Percentiles rank a stretch among this genome's conserved stretches.
These are phyloP conservation scores for Leccinum variicolor DNA, from an alignment of 768 basidiomycete genomes.

Conservation along the genomic window DNA sequence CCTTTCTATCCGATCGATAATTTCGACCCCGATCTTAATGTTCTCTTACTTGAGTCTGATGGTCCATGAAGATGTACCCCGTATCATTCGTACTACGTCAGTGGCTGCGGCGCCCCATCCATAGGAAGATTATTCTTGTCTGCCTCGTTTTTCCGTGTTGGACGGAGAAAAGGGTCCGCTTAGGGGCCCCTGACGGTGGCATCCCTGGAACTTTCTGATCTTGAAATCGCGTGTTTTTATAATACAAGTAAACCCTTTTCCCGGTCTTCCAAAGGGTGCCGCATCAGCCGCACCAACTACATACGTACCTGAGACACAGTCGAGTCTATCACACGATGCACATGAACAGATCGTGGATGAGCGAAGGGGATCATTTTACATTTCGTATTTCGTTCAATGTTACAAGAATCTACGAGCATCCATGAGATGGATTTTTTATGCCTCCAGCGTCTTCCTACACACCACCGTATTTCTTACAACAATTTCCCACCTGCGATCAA, in stretches of 20 bases:
- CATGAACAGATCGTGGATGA: neutral
- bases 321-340: neutral
- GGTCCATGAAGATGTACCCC: neutral
- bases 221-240: neutral
- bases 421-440: neutral
- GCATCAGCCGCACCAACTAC: neutral
- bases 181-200: neutral
- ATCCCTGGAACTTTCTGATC: neutral
- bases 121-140: too few relatives aligned
- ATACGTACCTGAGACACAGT: neutral
- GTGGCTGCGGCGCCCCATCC: neutral
- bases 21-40: neutral
- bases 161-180: neutral
- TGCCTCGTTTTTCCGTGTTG: neutral
- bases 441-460: neutral
- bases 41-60: neutral
- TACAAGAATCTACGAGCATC: neutral
- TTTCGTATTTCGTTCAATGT: neutral
- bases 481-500: neutral
- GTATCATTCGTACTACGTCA: neutral
- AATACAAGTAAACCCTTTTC: neutral
- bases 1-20: neutral
- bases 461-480: neutral
- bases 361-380: neutral
- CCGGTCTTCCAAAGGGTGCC: neutral